These are phyloP conservation scores for Vigna mungo DNA, from an alignment of 306 rosid genomes.

Conservation along the genomic window DNA sequence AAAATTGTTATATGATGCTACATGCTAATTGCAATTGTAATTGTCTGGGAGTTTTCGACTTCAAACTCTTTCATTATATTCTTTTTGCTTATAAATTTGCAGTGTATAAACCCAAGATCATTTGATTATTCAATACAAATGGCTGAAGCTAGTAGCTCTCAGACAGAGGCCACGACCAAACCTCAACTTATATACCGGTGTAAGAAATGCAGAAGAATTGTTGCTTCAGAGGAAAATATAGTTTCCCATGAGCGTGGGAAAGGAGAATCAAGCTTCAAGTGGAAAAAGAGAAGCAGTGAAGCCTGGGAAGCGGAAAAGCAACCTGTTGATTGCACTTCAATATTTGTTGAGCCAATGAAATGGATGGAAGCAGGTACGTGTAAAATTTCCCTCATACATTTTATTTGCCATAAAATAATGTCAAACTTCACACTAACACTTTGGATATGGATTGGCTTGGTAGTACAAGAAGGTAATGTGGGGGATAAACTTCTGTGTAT, in stretches of 20 bases:
- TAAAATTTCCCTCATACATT: slow-evolving; percentile 14
- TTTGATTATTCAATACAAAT: slow-evolving; percentile 42
- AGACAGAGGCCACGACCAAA: slow-evolving; percentile 48
- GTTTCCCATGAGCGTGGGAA: slow-evolving; percentile 74
- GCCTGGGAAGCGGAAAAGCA: slow-evolving; percentile 46
- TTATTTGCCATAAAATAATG: neutral
- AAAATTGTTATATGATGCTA: neutral
- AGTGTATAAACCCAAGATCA: slow-evolving; percentile 30
- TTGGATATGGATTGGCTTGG: slow-evolving; percentile 38
- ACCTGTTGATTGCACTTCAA: slow-evolving; percentile 69
- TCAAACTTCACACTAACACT: slow-evolving; percentile 33
- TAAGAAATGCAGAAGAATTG: slow-evolving; percentile 84
- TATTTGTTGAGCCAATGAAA: slow-evolving; percentile 86
- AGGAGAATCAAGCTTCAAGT: slow-evolving; percentile 76
- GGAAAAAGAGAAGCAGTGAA: slow-evolving; percentile 68
- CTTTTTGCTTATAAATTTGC: slow-evolving; percentile 29
- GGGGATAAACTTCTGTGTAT: slow-evolving; percentile 74
- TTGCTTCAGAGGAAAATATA: slow-evolving; percentile 70
- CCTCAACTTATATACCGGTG: slow-evolving; percentile 68
- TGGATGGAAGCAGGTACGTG: slow-evolving; percentile 86
- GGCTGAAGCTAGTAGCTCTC: slow-evolving; percentile 57
- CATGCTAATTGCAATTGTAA: neutral
- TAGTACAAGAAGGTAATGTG: slow-evolving; percentile 87
- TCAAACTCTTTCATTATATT: neutral
- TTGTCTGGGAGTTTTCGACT: neutral